Evolutionary conservation across 352 stramenopile genomes (phyloP), one percentile per base, ranked within the genome.

Genomic region (Phytophthora tentaculata): DNA sequence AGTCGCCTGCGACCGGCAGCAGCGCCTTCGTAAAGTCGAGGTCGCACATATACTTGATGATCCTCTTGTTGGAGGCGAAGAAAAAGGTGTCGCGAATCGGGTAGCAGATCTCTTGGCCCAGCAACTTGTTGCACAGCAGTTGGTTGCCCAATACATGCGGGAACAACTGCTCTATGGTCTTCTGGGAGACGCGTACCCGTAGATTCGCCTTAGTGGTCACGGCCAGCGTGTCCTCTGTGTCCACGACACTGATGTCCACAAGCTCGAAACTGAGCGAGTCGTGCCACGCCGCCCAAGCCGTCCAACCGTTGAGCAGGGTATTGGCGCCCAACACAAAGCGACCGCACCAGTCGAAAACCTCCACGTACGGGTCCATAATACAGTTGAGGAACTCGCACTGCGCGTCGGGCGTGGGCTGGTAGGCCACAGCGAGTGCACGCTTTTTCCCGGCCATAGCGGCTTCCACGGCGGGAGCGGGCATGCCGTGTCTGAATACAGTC

Each of bases 41-140:
- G 43, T 83, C 72, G 47, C 74, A 81, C 48, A 67, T 64, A 54
- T 81, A 85, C 63, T 83, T 81, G 61, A 81, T 71, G 32, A 85
- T 61, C 26, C 69, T 64, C 14, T 69, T 64, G 10, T 79, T 76
- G 9, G 71, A 68, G 12, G 72, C 70, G 61, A 83, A 85, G 62
- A 73, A 81, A 61, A 83, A 85, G 23, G 72, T 81, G 62, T 83
- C 72, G 22, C 67, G 62, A 26, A 85, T 70, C 37, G 76, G 43
- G 47, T 83, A 83, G 58, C 70, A 70, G 41, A 85, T 73, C 24
- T 85, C 65, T 32, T 76, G 52, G 48, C 73, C 72, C 1, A 85
- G 44, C 53, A 85, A 66, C 45, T 62, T 69, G 17, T 45, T 37
- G 44, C 48, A 69, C 39, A 85, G 45, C 22, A 20, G 32, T 16